Base-by-base conservation (phyloP, 208 protist genomes). In the Herpetomonas samuelpessoai region DNA sequence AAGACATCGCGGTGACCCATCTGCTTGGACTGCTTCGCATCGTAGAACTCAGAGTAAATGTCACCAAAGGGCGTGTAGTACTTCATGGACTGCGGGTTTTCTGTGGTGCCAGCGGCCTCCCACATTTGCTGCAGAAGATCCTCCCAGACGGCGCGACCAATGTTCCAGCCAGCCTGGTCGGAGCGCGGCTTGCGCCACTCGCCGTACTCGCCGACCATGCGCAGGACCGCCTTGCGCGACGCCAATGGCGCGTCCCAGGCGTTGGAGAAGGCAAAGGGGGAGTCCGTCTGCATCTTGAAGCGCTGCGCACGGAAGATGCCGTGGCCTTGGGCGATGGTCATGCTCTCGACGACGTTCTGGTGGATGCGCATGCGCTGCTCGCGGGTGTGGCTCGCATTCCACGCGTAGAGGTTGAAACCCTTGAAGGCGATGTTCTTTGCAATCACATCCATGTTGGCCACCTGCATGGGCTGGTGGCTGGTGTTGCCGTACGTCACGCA, bases 401-500 rank as follows among this genome's bases (percentile, higher is more conserved):
- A 98, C 56, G 71, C 58, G 3, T 86, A 86, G 52, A 98, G 81
- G 73, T 91, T 98, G 74, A 98, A 98, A 35, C 97, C 97, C 24
- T 76, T 81, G 26, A 92, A 71, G 52, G 90, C 65, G 50, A 98
- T 88, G 48, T 97, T 85, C 44, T 88, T 75, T 16, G 93, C 93
- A 50, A 99, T 98, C 2, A 91, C 80, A 57, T 92, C 84, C 64
- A 85, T 82, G 47, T 97, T 98, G 12, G 97, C 76, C 16, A 99
- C 68, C 58, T 92, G 82, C 49, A 98, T 86, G 6, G 97, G 95
- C 69, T 97, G 75, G 60, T 91, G 79, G 27, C 88, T 96, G 71
- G 98, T 98, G 72, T 91, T 97, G 50, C 98, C 98, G 72, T 99
- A 99, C 2, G 97, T 99, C 12, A 99, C 96, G 41, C 98, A 82